phyloP scores from a whole-genome alignment of 257 asterid genomes.

The Solanum boliviense region DNA sequence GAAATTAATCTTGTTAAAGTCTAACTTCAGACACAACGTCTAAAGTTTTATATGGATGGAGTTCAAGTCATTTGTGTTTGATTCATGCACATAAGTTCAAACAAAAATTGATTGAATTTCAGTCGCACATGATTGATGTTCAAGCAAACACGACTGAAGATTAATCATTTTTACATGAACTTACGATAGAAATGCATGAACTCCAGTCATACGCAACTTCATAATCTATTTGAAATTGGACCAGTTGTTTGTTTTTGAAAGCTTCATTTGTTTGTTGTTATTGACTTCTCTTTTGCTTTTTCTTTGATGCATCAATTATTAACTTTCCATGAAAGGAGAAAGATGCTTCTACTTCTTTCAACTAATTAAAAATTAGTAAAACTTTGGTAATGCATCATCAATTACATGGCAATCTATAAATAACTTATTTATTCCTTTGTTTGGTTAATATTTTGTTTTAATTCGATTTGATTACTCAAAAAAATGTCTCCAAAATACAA shows the following conservation, averaged over 20 bases:
- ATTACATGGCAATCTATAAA: not conserved
- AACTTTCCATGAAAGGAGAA: not conserved
- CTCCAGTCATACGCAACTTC: not conserved
- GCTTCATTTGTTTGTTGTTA: not conserved
- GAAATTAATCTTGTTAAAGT: not conserved
- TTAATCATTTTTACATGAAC: not conserved
- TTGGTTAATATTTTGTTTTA: too few relatives aligned
- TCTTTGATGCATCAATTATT: not conserved
- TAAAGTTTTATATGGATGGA: not conserved
- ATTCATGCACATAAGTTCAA: not conserved
- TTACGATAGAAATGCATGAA: too few relatives aligned
- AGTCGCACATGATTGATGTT: not conserved
- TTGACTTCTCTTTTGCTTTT: not conserved
- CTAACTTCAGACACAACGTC: not conserved
- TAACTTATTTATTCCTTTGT: not conserved
- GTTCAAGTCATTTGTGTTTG: not conserved
- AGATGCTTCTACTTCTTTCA: not conserved
- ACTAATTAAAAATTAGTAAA: not conserved
- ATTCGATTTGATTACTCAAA: not conserved
- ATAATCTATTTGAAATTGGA: not conserved
- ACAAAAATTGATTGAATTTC: not conserved
- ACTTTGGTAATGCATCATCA: not conserved
- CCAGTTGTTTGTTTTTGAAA: not conserved
- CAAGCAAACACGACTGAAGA: not conserved
- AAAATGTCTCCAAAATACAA: not conserved